Conservation (phyloP, 2,329 filamentous ascomycete species). For the Nectriaceae sp. region DNA sequence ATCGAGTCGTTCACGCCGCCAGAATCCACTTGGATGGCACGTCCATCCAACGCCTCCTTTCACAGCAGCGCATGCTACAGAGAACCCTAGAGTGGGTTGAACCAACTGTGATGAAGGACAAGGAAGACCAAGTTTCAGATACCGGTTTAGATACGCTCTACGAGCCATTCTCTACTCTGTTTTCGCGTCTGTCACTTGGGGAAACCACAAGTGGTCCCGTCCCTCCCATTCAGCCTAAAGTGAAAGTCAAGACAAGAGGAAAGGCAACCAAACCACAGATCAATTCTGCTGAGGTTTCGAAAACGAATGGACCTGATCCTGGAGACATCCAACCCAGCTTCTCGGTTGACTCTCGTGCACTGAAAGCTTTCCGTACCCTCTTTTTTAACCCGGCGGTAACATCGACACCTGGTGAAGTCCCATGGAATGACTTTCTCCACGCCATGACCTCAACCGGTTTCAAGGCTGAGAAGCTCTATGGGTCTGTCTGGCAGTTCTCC, state of each 20-base stretch:
- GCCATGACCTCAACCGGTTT: conserved; percentile 55
- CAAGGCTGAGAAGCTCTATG: conserved; percentile 56
- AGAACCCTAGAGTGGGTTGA: conserved; percentile 53
- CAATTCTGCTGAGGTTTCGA: background rate
- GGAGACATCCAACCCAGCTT: conserved; percentile 14
- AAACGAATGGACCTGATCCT: background rate
- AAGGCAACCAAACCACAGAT: background rate
- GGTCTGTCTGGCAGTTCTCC: conserved; percentile 62
- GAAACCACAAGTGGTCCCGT: background rate
- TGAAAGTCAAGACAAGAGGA: conserved; percentile 22
- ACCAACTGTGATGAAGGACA: conserved; percentile 17
- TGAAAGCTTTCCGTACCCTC: conserved; percentile 42
- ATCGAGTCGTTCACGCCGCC: conserved; percentile 13
- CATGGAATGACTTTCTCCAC: conserved; percentile 56
- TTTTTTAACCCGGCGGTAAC: conserved; percentile 40
- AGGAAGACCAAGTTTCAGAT: background rate
- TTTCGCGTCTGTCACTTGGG: conserved; percentile 6
- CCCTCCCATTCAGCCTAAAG: conserved; percentile 7
- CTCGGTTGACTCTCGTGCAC: conserved; percentile 31
- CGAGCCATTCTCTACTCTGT: conserved; percentile 27
- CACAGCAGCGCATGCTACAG: conserved; percentile 38
- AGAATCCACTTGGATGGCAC: conserved; percentile 21
- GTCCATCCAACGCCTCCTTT: conserved; percentile 32
- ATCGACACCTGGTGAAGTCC: conserved; percentile 48
- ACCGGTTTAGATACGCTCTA: conserved; percentile 6